Percentiles rank a stretch among this genome's conserved stretches.
Evolutionary conservation across 495 filamentous ascomycete species (phyloP).

Genomic region (Aspergillus carlsbadensis): DNA sequence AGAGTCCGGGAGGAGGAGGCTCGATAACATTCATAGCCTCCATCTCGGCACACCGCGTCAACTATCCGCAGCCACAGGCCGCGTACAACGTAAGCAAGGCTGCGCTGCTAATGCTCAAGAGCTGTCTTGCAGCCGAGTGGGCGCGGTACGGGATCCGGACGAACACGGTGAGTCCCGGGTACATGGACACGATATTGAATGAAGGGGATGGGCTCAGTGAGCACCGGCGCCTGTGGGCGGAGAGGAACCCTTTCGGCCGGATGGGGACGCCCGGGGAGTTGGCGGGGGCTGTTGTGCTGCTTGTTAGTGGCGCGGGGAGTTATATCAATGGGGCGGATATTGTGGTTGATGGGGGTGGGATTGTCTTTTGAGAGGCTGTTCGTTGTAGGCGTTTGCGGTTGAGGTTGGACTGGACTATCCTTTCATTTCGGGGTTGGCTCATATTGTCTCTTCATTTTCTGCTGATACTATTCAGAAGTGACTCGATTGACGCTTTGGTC

Average conservation of each 20-base stretch:
- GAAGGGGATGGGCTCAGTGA: conserved; percentile 58
- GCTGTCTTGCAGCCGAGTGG: conserved; percentile 45
- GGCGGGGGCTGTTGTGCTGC: conserved; percentile 63
- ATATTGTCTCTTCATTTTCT: too few relatives aligned
- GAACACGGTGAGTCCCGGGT: conserved; percentile 67
- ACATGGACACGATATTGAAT: conserved; percentile 77
- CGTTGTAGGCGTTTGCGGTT: too few relatives aligned
- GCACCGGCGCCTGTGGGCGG: conserved; percentile 55
- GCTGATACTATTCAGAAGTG: too few relatives aligned
- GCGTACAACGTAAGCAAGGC: conserved; percentile 47
- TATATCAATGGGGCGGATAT: conserved; percentile 69
- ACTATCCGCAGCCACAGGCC: conserved; percentile 44
- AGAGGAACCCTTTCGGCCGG: conserved; percentile 65
- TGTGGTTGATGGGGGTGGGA: conserved; percentile 50
- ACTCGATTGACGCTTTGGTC: too few relatives aligned
- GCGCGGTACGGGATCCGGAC: conserved; percentile 59
- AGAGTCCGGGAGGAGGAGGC: conserved; percentile 50
- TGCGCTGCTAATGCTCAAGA: conserved; percentile 32
- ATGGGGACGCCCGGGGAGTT: conserved; percentile 68
- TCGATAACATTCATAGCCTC: conserved; percentile 64
- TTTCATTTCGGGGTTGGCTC: too few relatives aligned
- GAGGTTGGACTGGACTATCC: too few relatives aligned
- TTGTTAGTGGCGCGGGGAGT: conserved; percentile 57
- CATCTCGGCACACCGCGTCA: conserved; percentile 61
- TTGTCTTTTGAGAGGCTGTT: neutral